Percentiles rank a stretch among this genome's conserved stretches.
Conservation (phyloP, 345 rosid species). For the Erysimum cheiranthoides region DNA sequence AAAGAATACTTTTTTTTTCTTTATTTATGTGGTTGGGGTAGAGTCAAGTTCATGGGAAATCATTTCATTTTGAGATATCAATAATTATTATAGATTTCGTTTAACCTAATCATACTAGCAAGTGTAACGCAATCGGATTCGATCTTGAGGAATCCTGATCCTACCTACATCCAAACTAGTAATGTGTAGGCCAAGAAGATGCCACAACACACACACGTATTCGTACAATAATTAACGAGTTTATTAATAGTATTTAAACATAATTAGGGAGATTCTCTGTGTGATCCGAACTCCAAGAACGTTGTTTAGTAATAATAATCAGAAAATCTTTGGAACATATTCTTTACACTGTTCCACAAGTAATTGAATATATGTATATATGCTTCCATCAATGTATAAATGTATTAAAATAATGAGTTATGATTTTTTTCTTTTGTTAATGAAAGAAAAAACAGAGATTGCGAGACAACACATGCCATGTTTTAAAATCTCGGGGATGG, state of each 20-base stretch:
- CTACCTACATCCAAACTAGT: slow-evolving; percentile 39
- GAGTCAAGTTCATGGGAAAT: slow-evolving; percentile 27
- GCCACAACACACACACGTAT: slow-evolving; percentile 37
- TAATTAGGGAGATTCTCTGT: slow-evolving; percentile 38
- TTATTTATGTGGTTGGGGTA: slow-evolving; percentile 19
- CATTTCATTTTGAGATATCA: slow-evolving; percentile 24
- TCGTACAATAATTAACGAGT: slow-evolving; percentile 14
- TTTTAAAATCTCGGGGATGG: slow-evolving; percentile 45
- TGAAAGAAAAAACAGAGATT: slow-evolving; percentile 44
- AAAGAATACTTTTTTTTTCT: background rate
- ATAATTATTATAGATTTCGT: slow-evolving; percentile 25
- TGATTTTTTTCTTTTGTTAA: background rate
- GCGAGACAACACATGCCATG: slow-evolving; percentile 62
- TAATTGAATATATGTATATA: slow-evolving; percentile 28
- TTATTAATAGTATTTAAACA: slow-evolving; percentile 30
- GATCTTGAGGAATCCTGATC: slow-evolving; percentile 39
- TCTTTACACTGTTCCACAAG: slow-evolving; percentile 32
- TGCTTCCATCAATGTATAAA: slow-evolving; percentile 18
- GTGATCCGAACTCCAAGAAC: slow-evolving; percentile 36
- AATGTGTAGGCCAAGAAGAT: slow-evolving; percentile 34
- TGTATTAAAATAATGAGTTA: slow-evolving; percentile 14
- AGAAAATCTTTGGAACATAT: slow-evolving; percentile 24
- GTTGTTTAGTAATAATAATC: slow-evolving; percentile 28
- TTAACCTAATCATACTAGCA: slow-evolving; percentile 31
- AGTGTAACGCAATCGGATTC: slow-evolving; percentile 35